Conservation (phyloP, 2,329 filamentous ascomycete genomes). For the Alternaria ethzedia region DNA sequence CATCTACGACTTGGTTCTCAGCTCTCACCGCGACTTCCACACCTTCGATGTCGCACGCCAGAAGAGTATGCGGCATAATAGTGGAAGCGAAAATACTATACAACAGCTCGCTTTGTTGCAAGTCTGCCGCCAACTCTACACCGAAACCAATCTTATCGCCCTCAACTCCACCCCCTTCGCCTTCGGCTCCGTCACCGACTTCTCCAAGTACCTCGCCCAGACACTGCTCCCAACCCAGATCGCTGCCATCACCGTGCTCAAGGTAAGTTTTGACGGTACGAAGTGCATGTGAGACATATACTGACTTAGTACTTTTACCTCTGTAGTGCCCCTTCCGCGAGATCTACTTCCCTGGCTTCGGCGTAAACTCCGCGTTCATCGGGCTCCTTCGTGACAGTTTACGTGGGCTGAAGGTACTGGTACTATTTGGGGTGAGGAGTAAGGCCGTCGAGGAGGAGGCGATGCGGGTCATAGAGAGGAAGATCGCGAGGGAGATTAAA, state of each 20-base stretch:
- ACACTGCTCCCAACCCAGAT: background rate
- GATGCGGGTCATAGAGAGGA: background rate
- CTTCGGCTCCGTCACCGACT: background rate
- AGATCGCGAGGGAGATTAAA: background rate
- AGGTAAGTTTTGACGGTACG: background rate
- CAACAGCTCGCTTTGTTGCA: background rate
- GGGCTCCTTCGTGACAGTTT: background rate
- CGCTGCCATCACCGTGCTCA: background rate
- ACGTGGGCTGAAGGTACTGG: background rate
- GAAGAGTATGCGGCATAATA: background rate
- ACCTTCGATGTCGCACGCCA: background rate
- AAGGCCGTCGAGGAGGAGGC: background rate
- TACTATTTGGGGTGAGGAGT: background rate
- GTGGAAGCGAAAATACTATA: background rate
- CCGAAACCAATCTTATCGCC: background rate
- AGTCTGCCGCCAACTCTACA: background rate
- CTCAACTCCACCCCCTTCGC: background rate
- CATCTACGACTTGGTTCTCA: slow-evolving; percentile 54
- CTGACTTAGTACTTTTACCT: too few relatives aligned
- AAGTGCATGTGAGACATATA: too few relatives aligned
- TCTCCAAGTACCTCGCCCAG: background rate
- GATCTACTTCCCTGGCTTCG: background rate
- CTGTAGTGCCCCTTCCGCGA: background rate
- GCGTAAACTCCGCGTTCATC: background rate
- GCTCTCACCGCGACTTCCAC: background rate